Conservation (phyloP, 441 rosid genomes). For the Populus trichocarpa region DNA sequence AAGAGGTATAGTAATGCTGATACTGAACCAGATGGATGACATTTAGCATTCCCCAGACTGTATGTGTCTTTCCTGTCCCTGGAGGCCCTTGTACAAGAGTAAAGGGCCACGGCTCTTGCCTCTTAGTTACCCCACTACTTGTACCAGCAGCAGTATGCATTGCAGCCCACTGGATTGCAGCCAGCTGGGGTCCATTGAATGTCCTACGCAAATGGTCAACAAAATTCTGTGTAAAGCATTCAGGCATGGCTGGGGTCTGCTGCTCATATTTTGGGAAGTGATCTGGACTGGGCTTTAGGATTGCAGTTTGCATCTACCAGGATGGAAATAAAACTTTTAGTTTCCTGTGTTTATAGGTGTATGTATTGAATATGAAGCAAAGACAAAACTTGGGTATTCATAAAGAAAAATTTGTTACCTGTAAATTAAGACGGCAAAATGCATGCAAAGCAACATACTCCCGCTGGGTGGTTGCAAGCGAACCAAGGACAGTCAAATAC, state of each 20-base stretch:
- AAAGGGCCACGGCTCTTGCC: conserved; percentile 98
- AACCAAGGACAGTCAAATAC: conserved; percentile 93
- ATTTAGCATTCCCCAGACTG: conserved; percentile 99
- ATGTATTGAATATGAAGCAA: background rate
- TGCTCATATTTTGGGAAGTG: conserved; percentile 93
- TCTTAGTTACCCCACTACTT: conserved; percentile 72
- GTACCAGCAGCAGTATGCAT: conserved; percentile 99
- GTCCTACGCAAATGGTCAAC: conserved; percentile 71
- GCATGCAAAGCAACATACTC: conserved; percentile 99
- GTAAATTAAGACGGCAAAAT: conserved; percentile 87
- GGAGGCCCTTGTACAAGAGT: conserved; percentile 99
- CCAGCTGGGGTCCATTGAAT: conserved; percentile 91
- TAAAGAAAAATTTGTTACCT: conserved; percentile 40
- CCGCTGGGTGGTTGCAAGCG: conserved; percentile 98
- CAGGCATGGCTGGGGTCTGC: conserved; percentile 89
- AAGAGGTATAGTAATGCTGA: conserved; percentile 94
- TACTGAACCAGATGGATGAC: conserved; percentile 98
- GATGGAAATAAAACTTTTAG: conserved; percentile 14
- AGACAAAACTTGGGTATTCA: background rate
- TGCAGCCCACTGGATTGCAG: conserved; percentile 99
- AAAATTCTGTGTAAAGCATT: conserved; percentile 89
- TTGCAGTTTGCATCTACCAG: conserved; percentile 93
- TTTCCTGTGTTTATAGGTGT: background rate
- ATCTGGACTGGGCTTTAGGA: conserved; percentile 88
- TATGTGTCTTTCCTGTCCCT: conserved; percentile 99